Evolutionary conservation across 2,329 filamentous ascomycete species (phyloP).

Genomic region (Diaporthe eres): DNA sequence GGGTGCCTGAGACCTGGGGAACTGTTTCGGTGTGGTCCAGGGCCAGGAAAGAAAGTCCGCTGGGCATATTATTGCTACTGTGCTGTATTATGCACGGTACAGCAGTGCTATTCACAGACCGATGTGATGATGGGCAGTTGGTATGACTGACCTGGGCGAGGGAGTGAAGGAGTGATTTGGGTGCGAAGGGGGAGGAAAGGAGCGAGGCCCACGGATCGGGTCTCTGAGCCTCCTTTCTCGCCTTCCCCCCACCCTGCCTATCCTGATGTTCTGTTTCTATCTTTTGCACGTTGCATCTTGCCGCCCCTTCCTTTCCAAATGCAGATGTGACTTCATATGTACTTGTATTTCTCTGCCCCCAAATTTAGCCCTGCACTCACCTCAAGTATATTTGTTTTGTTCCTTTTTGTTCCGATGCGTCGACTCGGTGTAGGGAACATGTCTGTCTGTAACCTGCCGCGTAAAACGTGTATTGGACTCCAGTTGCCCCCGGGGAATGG

Average conservation of each 20-base stretch:
- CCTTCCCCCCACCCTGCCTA: constrained; percentile 10
- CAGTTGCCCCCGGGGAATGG: constrained; percentile 20
- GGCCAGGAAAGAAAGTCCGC: constrained; percentile 3
- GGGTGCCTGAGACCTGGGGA: constrained; percentile 31
- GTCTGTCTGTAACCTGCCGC: constrained; percentile 37
- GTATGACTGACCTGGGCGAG: background rate
- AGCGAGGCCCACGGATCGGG: constrained; percentile 32
- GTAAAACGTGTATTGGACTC: constrained; percentile 23
- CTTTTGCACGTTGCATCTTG: constrained; percentile 19
- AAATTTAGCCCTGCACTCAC: background rate
- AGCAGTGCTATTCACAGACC: background rate
- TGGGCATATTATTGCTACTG: constrained; percentile 1
- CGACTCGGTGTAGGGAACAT: constrained; percentile 38
- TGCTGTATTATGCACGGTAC: background rate
- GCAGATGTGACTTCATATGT: background rate
- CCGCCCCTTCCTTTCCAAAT: constrained; percentile 1
- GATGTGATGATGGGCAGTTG: background rate
- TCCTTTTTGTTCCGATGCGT: constrained; percentile 7
- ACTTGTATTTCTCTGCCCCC: background rate
- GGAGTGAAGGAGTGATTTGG: background rate
- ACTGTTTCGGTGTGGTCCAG: constrained; percentile 27
- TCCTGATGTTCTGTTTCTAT: constrained; percentile 34
- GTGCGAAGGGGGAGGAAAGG: constrained; percentile 18
- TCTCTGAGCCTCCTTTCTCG: constrained; percentile 26
- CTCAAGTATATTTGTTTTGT: constrained; percentile 6